Evolutionary conservation across 2,329 filamentous ascomycete species (phyloP), one percentile per base, ranked within the genome.

Genomic region (Zelopaecilomyces penicillatus): DNA sequence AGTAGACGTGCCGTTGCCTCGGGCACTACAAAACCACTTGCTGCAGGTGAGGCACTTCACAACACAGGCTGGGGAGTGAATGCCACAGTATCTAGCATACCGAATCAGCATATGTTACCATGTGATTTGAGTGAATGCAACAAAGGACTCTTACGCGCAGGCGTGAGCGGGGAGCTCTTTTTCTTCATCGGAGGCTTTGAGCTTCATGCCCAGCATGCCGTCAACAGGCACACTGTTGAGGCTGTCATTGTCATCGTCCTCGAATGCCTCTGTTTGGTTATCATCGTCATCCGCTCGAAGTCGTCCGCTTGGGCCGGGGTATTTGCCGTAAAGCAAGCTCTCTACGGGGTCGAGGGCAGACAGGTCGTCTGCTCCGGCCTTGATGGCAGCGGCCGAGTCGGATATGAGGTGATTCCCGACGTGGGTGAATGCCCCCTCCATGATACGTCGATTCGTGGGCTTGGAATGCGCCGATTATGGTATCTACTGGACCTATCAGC

Each of bases 11-110:
- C 90, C 90, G 66, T 96, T 98, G 54, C 93, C 91, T 58, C 91
- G 87, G 48, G 91, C 90, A 66, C 90, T 97, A 69, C 93, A 98
- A 65, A 98, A 98, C 93, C 93, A 98, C 64, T 97, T 98, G 71
- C 80, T 91, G 73, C 93, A 98, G 49, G 83, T 78, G 49, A 98
- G 75, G 62, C 93, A 98, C 69, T 96, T 97, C 57, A 98, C 93
- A 46, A 98, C 94, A 53, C 86, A 93, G 62, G 85, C 85, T 2
- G 93, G 85, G 47, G 94, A 95, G 70, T 98, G 93, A 52, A 98
- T 98, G 48, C 93, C 93, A 64, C 93, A 98, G 66, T 96, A 96
- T 34, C 88, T 93, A 62, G 39, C 50, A 42, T 44, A 43, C 37
- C 50, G 39, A 47, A 52, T 63, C 56, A 60, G 62, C 35, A 40